phyloP scores from a whole-genome alignment of 2,329 filamentous ascomycete species.

The Ascochyta clinopodiicola region DNA sequence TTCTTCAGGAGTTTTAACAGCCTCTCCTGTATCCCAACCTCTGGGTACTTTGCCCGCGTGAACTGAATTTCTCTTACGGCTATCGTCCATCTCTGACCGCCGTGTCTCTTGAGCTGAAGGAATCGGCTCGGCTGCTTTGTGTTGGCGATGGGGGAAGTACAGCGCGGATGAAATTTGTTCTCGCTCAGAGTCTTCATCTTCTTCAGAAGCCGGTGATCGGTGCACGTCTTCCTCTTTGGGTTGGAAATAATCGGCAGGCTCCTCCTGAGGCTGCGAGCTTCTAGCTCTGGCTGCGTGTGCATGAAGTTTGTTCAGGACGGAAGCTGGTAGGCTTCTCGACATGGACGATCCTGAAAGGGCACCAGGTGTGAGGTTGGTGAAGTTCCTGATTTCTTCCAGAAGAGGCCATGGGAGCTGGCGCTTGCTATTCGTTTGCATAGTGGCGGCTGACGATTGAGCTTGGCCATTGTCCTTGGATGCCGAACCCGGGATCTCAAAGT shows the following conservation, averaged over 20 bases:
- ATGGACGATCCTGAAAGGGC: conserved; percentile 55
- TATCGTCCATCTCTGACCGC: conserved; percentile 34
- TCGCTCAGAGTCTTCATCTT: conserved; percentile 70
- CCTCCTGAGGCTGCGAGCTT: conserved; percentile 28
- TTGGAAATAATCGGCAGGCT: conserved; percentile 41
- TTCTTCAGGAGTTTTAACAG: conserved; percentile 54
- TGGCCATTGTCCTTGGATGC: conserved; percentile 13
- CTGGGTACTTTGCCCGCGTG: conserved; percentile 36
- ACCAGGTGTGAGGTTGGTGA: conserved; percentile 59
- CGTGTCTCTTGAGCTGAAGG: conserved; percentile 30
- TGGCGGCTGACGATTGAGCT: conserved; percentile 3
- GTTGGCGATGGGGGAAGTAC: conserved; percentile 77
- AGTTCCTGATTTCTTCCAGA: conserved; percentile 64
- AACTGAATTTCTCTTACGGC: conserved; percentile 35
- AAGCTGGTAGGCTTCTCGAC: conserved; percentile 58
- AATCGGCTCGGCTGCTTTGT: conserved; percentile 50
- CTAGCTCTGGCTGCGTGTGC: conserved; percentile 25
- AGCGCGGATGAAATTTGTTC: conserved; percentile 88
- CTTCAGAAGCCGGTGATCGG: conserved; percentile 50
- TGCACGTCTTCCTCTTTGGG: conserved; percentile 25
- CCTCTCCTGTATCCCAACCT: conserved; percentile 38
- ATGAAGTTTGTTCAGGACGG: conserved; percentile 44
- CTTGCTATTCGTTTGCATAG: conserved; percentile 8
- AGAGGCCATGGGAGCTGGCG: conserved; percentile 56
- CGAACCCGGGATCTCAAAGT: conserved; percentile 33